A percentile compares a stretch with the other conserved stretches of the same genome.
These are phyloP conservation scores for Kodamaea kakaduensis DNA, from an alignment of 805 yeast species.

Conservation along the genomic window DNA sequence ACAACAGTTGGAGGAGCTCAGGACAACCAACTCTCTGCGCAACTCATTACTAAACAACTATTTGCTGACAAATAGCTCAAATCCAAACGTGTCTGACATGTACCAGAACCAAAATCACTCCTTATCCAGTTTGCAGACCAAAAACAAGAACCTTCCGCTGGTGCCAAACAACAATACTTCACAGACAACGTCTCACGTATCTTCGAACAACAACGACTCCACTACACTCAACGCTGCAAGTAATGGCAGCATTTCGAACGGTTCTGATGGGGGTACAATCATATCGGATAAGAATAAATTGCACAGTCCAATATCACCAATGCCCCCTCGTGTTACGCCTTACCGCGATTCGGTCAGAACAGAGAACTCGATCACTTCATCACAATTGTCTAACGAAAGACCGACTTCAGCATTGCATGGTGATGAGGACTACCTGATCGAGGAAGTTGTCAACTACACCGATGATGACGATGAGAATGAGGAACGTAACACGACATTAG, in stretches of 20 bases:
- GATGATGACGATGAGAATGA: slow-evolving; percentile 28
- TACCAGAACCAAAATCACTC: slow-evolving; percentile 9
- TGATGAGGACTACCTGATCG: slow-evolving; percentile 23
- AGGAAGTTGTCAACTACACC: slow-evolving; percentile 35
- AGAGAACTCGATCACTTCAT: slow-evolving; percentile 12
- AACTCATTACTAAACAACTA: slow-evolving; percentile 12
- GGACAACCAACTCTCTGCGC: slow-evolving; percentile 10
- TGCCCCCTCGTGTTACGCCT: slow-evolving; percentile 13
- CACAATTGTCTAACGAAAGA: slow-evolving; percentile 10
- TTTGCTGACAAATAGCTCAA: slow-evolving; percentile 9
- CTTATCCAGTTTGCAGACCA: slow-evolving; percentile 6
- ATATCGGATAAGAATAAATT: too few species aligned
- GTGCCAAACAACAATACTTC: slow-evolving; percentile 4
- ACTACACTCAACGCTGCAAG: too few species aligned
- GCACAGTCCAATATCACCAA: too few species aligned
- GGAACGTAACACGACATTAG: neutral
- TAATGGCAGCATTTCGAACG: too few species aligned
- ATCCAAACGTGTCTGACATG: slow-evolving; percentile 5
- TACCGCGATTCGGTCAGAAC: slow-evolving; percentile 9
- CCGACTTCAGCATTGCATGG: neutral
- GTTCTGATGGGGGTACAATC: too few species aligned
- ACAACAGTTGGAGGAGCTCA: slow-evolving; percentile 8
- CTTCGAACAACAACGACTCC: too few species aligned
- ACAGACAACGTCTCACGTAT: too few species aligned
- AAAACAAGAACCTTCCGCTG: slow-evolving; percentile 10